phyloP scores from a whole-genome alignment of 2,329 filamentous ascomycete species.

The Ophiostoma populinum region DNA sequence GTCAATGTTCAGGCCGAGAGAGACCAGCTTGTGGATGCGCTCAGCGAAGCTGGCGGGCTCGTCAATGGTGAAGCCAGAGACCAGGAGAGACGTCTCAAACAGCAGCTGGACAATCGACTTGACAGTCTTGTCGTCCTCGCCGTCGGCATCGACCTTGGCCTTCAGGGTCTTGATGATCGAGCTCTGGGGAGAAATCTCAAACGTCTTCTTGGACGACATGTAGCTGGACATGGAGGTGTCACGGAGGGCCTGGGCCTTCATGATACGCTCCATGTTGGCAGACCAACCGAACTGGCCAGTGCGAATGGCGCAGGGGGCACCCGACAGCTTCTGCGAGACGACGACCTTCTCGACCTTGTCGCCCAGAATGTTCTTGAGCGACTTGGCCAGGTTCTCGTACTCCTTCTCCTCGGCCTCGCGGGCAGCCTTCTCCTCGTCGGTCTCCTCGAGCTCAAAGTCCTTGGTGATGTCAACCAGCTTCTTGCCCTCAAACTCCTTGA shows the following conservation, averaged over 20 bases:
- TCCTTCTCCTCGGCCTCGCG: conserved; percentile 98
- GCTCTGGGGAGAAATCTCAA: conserved; percentile 99
- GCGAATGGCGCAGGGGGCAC: conserved; percentile 93
- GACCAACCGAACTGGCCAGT: conserved; percentile 99
- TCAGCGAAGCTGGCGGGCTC: conserved; percentile 96
- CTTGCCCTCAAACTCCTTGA: conserved; percentile 99
- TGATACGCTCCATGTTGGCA: conserved; percentile 99
- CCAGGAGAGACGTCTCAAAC: conserved; percentile 95
- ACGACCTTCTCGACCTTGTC: conserved; percentile 99
- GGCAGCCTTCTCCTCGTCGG: conserved; percentile 93
- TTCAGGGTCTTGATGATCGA: conserved; percentile 97
- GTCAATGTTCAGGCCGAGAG: conserved; percentile 91
- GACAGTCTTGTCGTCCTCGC: conserved; percentile 96
- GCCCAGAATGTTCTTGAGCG: conserved; percentile 95
- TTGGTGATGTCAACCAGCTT: conserved; percentile 99
- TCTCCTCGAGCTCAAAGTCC: conserved; percentile 99
- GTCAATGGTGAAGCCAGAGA: conserved; percentile 98
- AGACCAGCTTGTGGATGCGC: conserved; percentile 99
- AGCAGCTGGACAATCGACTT: conserved; percentile 98
- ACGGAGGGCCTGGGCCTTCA: conserved; percentile 99
- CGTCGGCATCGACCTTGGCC: conserved; percentile 96
- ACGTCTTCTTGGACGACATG: conserved; percentile 99
- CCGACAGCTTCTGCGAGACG: conserved; percentile 91
- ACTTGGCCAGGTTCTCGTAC: conserved; percentile 86
- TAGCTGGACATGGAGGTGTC: conserved; percentile 99